Conservation (phyloP, 164 flowering plant species). For the Vitis amurensis region DNA sequence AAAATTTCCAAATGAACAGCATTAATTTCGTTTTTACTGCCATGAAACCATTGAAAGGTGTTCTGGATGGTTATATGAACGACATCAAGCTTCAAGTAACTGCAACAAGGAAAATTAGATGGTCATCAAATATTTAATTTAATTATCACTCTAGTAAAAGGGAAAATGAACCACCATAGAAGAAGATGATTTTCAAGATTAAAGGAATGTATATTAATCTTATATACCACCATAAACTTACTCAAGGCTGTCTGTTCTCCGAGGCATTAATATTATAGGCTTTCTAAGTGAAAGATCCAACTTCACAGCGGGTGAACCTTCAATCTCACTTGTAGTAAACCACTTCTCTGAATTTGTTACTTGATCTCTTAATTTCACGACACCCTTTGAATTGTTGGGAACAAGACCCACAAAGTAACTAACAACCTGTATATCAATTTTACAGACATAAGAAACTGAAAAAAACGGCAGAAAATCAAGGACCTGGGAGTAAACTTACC, state of each 20-base stretch:
- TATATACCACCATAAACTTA: slow-evolving; percentile 31
- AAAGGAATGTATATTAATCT: background rate
- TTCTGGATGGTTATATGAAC: slow-evolving; percentile 89
- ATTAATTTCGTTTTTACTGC: slow-evolving; percentile 63
- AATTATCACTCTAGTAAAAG: background rate
- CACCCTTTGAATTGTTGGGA: slow-evolving; percentile 57
- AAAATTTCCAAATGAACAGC: slow-evolving; percentile 84
- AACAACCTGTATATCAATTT: slow-evolving; percentile 49
- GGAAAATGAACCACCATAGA: background rate
- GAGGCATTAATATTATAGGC: slow-evolving; percentile 94
- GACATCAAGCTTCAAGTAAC: slow-evolving; percentile 90
- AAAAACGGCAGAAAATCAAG: background rate
- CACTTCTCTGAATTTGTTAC: slow-evolving; percentile 86
- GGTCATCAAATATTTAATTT: background rate
- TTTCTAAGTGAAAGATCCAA: slow-evolving; percentile 81
- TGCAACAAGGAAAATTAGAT: slow-evolving; percentile 29
- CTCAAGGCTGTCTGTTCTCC: slow-evolving; percentile 83
- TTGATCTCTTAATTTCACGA: slow-evolving; percentile 77
- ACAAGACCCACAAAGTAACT: slow-evolving; percentile 90
- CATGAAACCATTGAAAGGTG: slow-evolving; percentile 75
- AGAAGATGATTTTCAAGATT: background rate
- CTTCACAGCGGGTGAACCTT: slow-evolving; percentile 95
- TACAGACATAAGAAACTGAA: slow-evolving; percentile 10
- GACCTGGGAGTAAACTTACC: slow-evolving; percentile 39
- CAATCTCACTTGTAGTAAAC: slow-evolving; percentile 80